Conservation (phyloP, 2,329 filamentous ascomycete species). For the Alternaria atra region DNA sequence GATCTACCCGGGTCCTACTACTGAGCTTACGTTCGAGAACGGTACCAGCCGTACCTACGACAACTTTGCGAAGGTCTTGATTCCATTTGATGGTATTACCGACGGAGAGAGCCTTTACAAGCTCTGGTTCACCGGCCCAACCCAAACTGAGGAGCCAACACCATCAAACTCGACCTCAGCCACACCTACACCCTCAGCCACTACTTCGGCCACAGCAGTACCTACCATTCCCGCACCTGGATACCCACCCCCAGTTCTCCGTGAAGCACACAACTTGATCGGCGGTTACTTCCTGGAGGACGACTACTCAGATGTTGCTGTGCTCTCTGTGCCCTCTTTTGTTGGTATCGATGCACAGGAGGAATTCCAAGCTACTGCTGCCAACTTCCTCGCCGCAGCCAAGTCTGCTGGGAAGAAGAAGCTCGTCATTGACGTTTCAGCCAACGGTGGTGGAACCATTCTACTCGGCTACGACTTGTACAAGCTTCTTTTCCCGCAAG, state of each 20-base stretch:
- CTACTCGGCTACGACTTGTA: conserved; percentile 70
- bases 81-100: conserved; percentile 53
- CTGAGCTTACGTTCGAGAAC: conserved; percentile 57
- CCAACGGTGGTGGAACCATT: conserved; percentile 68
- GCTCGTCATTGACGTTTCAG: conserved; percentile 67
- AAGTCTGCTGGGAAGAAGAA: conserved; percentile 65
- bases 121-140: conserved; percentile 42
- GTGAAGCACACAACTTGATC: conserved; percentile 54
- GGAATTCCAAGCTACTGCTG: conserved; percentile 54
- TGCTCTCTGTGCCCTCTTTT: conserved; percentile 57
- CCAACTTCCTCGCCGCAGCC: conserved; percentile 54
- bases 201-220: conserved; percentile 24
- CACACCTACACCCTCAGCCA: conserved; percentile 27
- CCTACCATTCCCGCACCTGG: conserved; percentile 50
- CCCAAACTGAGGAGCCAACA: conserved; percentile 20
- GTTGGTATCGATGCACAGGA: conserved; percentile 43
- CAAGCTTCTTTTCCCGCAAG: conserved; percentile 62
- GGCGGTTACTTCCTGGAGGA: conserved; percentile 58
- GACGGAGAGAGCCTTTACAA: conserved; percentile 55
- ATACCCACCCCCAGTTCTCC: conserved; percentile 56
- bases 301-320: conserved; percentile 57
- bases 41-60: conserved; percentile 52
- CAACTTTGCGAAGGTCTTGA: conserved; percentile 56
- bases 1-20: conserved; percentile 56
- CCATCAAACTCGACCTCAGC: conserved; percentile 29